Base-by-base conservation (phyloP, 2,329 filamentous ascomycete genomes). In the Penicillium sp. region DNA sequence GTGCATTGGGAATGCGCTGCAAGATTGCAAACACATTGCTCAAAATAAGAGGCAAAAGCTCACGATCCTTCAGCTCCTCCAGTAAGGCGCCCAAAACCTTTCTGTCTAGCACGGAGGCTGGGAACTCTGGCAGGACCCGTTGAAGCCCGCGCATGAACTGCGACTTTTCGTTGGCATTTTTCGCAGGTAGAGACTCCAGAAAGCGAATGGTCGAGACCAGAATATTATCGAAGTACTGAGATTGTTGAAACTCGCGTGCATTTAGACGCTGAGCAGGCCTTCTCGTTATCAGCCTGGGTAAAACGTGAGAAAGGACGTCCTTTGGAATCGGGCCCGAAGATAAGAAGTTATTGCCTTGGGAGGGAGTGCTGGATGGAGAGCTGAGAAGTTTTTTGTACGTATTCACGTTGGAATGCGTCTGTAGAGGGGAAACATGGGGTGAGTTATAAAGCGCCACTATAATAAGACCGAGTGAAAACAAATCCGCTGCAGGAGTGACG, bases 161-260 rank as follows among this genome's bases (percentile, higher is more conserved):
- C 6, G 85, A 79, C 67, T 98, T 98, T 64, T 98, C 93, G 54
- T 82, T 87, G 0, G 87, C 79, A 1, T 89, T 95, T 72, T 98
- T 98, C 31, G 88, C 87, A 0, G 93, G 91, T 52, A 98, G 81
- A 0, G 84, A 80, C 61, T 98, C 93, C 22, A 98, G 75, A 64
- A 98, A 98, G 12, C 93, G 87, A 54, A 98, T 95, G 0, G 93
- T 96, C 0, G 90, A 95, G 21, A 98, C 88, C 4, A 98, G 76
- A 39, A 97, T 87, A 62, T 97, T 98, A 70, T 98, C 89, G 65
- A 98, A 98, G 66, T 94, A 98, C 57, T 88, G 84, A 62, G 89
- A 94, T 67, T 96, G 82, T 64, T 98, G 93, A 59, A 98, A 97
- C 61, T 95, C 91, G 46, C 81, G 82, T 4, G 91, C 89, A 24